Base-by-base conservation (phyloP, 148 eudicot species). In the Silene uniflora region DNA sequence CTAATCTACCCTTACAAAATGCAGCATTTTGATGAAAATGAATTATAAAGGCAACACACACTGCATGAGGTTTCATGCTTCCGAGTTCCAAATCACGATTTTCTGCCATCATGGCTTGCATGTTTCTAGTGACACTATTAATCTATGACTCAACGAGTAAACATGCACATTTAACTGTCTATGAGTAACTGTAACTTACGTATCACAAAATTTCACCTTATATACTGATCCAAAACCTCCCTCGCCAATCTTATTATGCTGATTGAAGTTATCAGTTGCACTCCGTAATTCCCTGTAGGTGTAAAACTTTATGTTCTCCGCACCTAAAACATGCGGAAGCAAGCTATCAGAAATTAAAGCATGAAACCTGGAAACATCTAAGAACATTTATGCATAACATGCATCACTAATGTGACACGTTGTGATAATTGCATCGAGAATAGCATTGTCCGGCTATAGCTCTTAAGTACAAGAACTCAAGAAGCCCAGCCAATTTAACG, bases 171-270 rank as follows among this genome's bases (percentile, higher is more conserved):
- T 47, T 39, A 52, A 19, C 4, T 27, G 44, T 9, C 11, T 14
- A 59, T 76, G 42, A 49, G 68, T 58, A 42, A 62, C n/a, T 56
- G 29, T 60, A 19, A 44, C 7, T 67, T 55, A 60, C 55, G 46
- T 35, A 23, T 70, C 59, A 69, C 22, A 56, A 54, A 25, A 32
- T 75, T 22, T 75, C 80, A 91, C 98, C 96, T 89, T 93, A 78
- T 81, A 91, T 59, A 93, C 96, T 21, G 86, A 82, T 84, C 98
- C 98, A 78, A 86, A 93, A 62, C 98, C 98, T 60, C 98, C 98
- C 75, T 83, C 84, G 55, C 98, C 98, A 78, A 93, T 86, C 81
- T 87, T 93, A 70, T 86, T 89, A 11, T 75, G 81, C 23, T 72
- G 67, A 62, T 83, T 84, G 73, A 92, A 93, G 76, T 87, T 80